phyloP scores from a whole-genome alignment of 352 stramenopile genomes.

The Thalassiosira sp. region DNA sequence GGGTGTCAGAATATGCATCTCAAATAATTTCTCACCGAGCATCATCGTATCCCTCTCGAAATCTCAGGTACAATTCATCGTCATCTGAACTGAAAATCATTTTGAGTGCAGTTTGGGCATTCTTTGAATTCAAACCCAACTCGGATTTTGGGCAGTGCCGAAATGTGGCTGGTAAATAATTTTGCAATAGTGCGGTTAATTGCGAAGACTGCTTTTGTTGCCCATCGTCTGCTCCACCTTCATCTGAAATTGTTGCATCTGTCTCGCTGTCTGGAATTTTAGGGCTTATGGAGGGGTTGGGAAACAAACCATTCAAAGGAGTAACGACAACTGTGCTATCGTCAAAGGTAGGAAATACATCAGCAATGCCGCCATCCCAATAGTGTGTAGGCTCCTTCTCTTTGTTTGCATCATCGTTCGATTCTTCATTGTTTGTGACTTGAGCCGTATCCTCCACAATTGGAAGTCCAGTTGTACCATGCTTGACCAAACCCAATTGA shows the following conservation, averaged over 20 bases:
- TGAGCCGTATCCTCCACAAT: background rate
- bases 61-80: slow-evolving; percentile 54
- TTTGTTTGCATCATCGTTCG: slow-evolving; percentile 9
- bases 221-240: slow-evolving; percentile 4
- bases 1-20: background rate
- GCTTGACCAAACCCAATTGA: slow-evolving; percentile 51
- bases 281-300: slow-evolving; percentile 56
- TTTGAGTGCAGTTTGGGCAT: slow-evolving; percentile 40
- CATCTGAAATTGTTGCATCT: background rate
- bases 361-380: slow-evolving; percentile 66
- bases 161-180: slow-evolving; percentile 42
- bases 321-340: slow-evolving; percentile 58
- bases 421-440: background rate
- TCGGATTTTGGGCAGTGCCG: slow-evolving; percentile 34
- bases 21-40: slow-evolving; percentile 29
- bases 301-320: slow-evolving; percentile 57
- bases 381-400: slow-evolving; percentile 34
- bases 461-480: slow-evolving; percentile 40
- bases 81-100: slow-evolving; percentile 61
- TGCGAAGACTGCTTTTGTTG: background rate
- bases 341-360: slow-evolving; percentile 68
- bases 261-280: slow-evolving; percentile 12
- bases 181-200: slow-evolving; percentile 14
- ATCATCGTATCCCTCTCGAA: slow-evolving; percentile 67
- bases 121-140: slow-evolving; percentile 53